Percentiles rank a stretch among this genome's conserved stretches.
Conservation (phyloP, 2,329 filamentous ascomycete genomes). For the Ophiostoma piceae region DNA sequence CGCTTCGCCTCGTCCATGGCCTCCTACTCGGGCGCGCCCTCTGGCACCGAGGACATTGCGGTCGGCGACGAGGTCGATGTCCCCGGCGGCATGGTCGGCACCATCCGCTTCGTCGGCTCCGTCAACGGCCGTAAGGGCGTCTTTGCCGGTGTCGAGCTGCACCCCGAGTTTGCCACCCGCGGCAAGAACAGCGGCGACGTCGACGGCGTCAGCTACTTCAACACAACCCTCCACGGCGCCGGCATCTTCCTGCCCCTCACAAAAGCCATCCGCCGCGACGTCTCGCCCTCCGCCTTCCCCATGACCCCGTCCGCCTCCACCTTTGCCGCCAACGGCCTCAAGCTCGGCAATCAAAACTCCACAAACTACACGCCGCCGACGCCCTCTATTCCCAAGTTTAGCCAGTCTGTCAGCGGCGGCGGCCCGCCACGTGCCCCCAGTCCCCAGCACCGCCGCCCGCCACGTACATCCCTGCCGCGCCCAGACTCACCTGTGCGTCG, state of each 20-base stretch:
- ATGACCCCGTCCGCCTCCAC: constrained; percentile 67
- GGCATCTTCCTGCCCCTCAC: constrained; percentile 90
- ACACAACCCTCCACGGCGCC: constrained; percentile 68
- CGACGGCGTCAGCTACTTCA: constrained; percentile 79
- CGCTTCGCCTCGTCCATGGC: constrained; percentile 29
- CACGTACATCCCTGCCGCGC: constrained; percentile 73
- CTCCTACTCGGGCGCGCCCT: constrained; percentile 30
- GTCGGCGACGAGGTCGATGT: constrained; percentile 86
- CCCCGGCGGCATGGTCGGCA: constrained; percentile 86
- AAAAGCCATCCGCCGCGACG: constrained; percentile 67
- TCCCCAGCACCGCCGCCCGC: constrained; percentile 60
- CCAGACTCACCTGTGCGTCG: constrained; percentile 80
- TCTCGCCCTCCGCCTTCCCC: constrained; percentile 50
- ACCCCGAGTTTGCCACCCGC: constrained; percentile 68
- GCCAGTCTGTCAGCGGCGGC: constrained; percentile 60
- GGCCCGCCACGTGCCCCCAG: constrained; percentile 69
- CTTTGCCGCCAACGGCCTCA: constrained; percentile 41
- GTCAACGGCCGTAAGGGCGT: constrained; percentile 85
- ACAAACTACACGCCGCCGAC: constrained; percentile 60
- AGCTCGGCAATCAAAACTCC: constrained; percentile 51
- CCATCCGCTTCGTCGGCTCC: constrained; percentile 78
- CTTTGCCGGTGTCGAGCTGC: constrained; percentile 89
- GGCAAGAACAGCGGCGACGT: constrained; percentile 97
- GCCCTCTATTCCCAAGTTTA: constrained; percentile 70
- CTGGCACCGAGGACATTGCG: constrained; percentile 48